A percentile compares a stretch with the other conserved stretches of the same genome.
Conservation (phyloP, 2,329 filamentous ascomycete genomes). For the Lasiodiplodia hormozganensis region DNA sequence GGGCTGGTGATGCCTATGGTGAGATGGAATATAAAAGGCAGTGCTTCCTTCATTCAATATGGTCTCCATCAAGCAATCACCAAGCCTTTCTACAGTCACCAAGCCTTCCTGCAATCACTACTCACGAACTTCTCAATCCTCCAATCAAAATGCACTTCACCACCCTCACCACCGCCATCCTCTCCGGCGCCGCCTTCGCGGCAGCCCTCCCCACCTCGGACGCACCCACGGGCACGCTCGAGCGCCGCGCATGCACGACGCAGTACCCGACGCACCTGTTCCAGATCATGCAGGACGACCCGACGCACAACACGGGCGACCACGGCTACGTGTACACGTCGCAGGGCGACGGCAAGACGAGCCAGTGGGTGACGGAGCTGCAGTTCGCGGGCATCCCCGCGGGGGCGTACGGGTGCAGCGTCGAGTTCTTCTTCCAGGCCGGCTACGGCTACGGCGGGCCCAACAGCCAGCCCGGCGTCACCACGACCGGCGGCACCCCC, state of each 20-base stretch:
- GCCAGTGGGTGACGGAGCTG: constrained; percentile 31
- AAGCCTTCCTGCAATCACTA: not conserved
- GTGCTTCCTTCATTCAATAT: not conserved
- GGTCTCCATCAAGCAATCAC: not conserved
- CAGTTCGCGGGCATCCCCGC: constrained; percentile 36
- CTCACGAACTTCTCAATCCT: not conserved
- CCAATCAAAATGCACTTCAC: constrained; percentile 34
- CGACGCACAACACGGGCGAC: constrained; percentile 34
- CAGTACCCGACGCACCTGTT: constrained; percentile 34
- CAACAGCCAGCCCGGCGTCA: constrained; percentile 10
- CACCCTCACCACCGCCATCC: constrained; percentile 33
- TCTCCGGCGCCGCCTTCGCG: constrained; percentile 30
- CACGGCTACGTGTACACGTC: constrained; percentile 5
- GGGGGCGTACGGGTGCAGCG: constrained; percentile 37
- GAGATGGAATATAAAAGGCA: not conserved
- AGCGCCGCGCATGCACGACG: constrained; percentile 34
- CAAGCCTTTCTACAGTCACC: not conserved
- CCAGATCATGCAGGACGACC: constrained; percentile 36
- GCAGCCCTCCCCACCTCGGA: constrained; percentile 31
- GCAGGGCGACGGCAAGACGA: constrained; percentile 29
- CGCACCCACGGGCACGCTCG: constrained; percentile 30
- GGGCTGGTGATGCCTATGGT: not conserved
- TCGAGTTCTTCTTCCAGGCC: constrained; percentile 39
- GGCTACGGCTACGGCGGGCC: constrained; percentile 26
- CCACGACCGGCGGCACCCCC: constrained; percentile 32